These are phyloP conservation scores for Phytophthora chlamydospora DNA, from an alignment of 352 stramenopile genomes.

Conservation along the genomic window DNA sequence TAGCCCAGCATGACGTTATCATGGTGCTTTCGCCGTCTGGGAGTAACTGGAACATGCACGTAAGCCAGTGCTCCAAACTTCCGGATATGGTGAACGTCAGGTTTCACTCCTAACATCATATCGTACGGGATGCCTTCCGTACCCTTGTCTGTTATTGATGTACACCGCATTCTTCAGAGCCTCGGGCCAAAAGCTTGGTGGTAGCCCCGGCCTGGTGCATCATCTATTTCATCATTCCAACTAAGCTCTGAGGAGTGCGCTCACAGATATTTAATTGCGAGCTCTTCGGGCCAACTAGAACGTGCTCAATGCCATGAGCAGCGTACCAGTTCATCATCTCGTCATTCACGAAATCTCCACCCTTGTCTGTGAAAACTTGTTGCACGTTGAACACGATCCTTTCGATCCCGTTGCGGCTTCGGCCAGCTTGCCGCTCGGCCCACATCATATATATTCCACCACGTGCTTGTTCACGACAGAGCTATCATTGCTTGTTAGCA, in stretches of 20 bases:
- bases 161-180: slow-evolving; percentile 4
- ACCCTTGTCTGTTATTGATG: slow-evolving; percentile 1
- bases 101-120: slow-evolving; percentile 1
- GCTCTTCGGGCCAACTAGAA: no score
- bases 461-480: neutral
- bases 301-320: neutral
- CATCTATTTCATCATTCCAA: neutral
- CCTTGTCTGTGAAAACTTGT: neutral
- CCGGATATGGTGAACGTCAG: slow-evolving; percentile 4
- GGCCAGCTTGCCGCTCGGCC: neutral
- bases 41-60: neutral
- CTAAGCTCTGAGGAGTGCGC: neutral
- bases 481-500: neutral
- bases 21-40: neutral
- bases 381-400: neutral
- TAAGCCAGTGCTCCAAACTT: slow-evolving; percentile 6
- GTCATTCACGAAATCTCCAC: neutral
- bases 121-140: neutral
- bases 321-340: neutral
- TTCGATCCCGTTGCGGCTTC: no score
- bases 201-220: slow-evolving; percentile 1
- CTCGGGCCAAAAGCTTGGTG: neutral
- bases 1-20: neutral
- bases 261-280: neutral
- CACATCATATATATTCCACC: neutral